Evolutionary conservation across 2,329 filamentous ascomycete genomes (phyloP).

Genomic region (Emericellopsis cladophorae): DNA sequence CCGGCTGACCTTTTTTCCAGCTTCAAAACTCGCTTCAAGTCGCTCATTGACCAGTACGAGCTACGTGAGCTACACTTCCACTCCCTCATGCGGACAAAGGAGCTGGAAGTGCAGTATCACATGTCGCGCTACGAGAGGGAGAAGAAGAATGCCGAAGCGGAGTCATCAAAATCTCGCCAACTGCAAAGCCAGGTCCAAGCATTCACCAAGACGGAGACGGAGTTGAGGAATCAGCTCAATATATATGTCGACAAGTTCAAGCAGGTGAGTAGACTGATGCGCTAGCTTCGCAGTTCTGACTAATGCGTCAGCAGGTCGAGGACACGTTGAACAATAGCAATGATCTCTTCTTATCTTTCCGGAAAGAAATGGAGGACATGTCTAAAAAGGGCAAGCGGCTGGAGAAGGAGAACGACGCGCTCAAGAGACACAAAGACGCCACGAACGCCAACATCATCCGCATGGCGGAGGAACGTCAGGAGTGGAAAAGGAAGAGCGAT

Average conservation of each 20-base stretch:
- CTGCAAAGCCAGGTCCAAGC: slow-evolving; percentile 86
- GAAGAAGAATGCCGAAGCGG: slow-evolving; percentile 74
- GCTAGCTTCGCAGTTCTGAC: slow-evolving; percentile 1
- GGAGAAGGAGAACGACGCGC: slow-evolving; percentile 87
- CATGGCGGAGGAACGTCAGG: slow-evolving; percentile 91
- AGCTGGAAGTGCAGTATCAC: slow-evolving; percentile 88
- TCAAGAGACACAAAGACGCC: slow-evolving; percentile 86
- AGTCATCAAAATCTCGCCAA: slow-evolving; percentile 67
- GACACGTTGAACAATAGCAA: slow-evolving; percentile 98
- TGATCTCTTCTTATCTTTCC: slow-evolving; percentile 90
- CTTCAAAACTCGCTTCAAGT: slow-evolving; percentile 80
- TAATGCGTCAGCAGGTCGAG: slow-evolving; percentile 58
- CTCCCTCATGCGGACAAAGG: slow-evolving; percentile 82
- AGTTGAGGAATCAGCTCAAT: slow-evolving; percentile 88
- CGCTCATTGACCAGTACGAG: slow-evolving; percentile 93
- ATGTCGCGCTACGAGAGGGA: slow-evolving; percentile 82
- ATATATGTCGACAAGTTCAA: slow-evolving; percentile 99
- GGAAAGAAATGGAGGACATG: slow-evolving; percentile 99
- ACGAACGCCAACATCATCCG: slow-evolving; percentile 91
- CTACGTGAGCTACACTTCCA: slow-evolving; percentile 90
- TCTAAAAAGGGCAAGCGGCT: slow-evolving; percentile 96
- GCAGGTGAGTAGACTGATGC: slow-evolving; percentile 50
- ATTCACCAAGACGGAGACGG: slow-evolving; percentile 90
- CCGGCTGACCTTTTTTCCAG: slow-evolving; percentile 26
- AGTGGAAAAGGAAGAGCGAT: slow-evolving; percentile 56